These are phyloP conservation scores for Scorias spongiosa DNA, from an alignment of 2,329 filamentous ascomycete species.

Conservation along the genomic window DNA sequence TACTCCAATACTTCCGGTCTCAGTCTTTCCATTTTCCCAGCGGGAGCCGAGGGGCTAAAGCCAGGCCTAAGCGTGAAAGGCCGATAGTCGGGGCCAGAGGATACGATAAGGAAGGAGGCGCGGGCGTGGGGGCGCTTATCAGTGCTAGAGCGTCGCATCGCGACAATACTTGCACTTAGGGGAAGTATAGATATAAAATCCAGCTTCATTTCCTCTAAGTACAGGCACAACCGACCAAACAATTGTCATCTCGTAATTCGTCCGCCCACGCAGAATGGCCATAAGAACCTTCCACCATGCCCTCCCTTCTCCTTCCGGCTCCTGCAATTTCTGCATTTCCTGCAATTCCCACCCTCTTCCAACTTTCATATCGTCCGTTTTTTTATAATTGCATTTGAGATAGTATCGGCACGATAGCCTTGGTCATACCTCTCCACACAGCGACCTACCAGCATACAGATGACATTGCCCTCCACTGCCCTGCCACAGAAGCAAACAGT, in stretches of 20 bases:
- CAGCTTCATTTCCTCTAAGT: constrained; percentile 1
- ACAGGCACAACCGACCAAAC: neutral
- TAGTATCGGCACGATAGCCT: no score
- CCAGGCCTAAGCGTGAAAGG: no score
- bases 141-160: neutral
- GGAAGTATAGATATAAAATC: neutral
- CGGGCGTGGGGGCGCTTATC: neutral
- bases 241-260: neutral
- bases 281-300: neutral
- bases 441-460: neutral
- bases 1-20: no score
- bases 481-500: neutral
- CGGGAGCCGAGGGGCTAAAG: no score
- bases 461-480: neutral
- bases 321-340: neutral
- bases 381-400: neutral
- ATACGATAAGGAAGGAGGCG: no score
- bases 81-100: no score
- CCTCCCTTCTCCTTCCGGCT: neutral
- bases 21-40: no score
- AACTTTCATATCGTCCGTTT: neutral
- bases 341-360: neutral
- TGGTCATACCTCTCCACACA: no score
- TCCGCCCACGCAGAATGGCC: neutral
- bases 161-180: constrained; percentile 1